A percentile compares a stretch with the other conserved stretches of the same genome.
phyloP scores from a whole-genome alignment of 805 yeast species.

The Ascoidea rubescens region DNA sequence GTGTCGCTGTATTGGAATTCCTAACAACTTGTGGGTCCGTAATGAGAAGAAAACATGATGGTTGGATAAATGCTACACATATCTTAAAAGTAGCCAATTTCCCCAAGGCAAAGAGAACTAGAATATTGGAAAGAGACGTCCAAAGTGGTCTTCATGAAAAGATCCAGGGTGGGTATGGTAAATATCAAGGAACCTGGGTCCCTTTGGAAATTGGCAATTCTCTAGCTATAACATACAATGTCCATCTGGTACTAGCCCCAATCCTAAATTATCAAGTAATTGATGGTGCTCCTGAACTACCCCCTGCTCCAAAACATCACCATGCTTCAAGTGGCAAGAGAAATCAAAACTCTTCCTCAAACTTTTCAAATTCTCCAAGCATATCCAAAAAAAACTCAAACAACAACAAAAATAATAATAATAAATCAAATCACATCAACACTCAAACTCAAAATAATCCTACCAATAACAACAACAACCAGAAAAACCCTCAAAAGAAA shows the following conservation, averaged over 20 bases:
- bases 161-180: constrained; percentile 94
- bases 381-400: constrained; percentile 5
- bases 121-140: constrained; percentile 86
- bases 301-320: constrained; percentile 53
- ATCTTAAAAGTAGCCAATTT: constrained; percentile 86
- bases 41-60: constrained; percentile 65
- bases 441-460: constrained; percentile 2
- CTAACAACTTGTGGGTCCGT: constrained; percentile 54
- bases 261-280: constrained; percentile 46
- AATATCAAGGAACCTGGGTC: constrained; percentile 96
- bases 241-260: constrained; percentile 45
- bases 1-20: constrained; percentile 76
- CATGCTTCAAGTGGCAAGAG: constrained; percentile 22
- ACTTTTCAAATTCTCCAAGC: constrained; percentile 8
- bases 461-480: constrained; percentile 11
- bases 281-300: constrained; percentile 38
- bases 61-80: constrained; percentile 92
- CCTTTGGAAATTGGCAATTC: constrained; percentile 65
- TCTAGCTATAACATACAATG: constrained; percentile 53
- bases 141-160: constrained; percentile 83
- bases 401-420: background rate
- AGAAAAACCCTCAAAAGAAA: constrained; percentile 10
- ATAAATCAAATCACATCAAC: background rate
- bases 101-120: constrained; percentile 87
- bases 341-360: constrained; percentile 21